phyloP scores from a whole-genome alignment of 768 basidiomycete species.

The Hypholoma fasciculare region DNA sequence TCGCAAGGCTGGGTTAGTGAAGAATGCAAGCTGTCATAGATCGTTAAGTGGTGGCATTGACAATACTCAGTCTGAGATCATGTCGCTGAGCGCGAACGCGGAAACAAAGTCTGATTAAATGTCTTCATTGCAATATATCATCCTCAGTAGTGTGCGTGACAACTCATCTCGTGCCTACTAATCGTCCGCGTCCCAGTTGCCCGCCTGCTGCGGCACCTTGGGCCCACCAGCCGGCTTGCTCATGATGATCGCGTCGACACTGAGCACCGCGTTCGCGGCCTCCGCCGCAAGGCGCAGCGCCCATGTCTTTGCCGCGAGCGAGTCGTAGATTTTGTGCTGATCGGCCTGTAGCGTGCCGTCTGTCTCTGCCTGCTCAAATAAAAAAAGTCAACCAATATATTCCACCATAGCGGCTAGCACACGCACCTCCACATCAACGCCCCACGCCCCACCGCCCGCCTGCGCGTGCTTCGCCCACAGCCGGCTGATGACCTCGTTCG shows the following conservation, averaged over 20 bases:
- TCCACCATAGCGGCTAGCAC: neutral
- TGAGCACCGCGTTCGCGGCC: conserved; percentile 86
- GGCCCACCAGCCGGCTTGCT: conserved; percentile 91
- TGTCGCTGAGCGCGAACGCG: neutral
- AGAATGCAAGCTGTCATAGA: too few relatives aligned
- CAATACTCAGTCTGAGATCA: too few relatives aligned
- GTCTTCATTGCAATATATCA: neutral
- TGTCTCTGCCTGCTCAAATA: conserved; percentile 56
- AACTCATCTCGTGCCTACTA: conserved; percentile 15
- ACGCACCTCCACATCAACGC: conserved; percentile 86
- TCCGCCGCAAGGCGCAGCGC: conserved; percentile 90
- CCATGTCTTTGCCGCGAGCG: conserved; percentile 90
- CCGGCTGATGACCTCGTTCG: conserved; percentile 87
- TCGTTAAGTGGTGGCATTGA: too few relatives aligned
- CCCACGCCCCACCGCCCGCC: conserved; percentile 72
- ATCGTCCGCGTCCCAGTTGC: conserved; percentile 86
- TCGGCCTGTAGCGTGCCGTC: conserved; percentile 74
- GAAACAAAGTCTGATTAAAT: neutral
- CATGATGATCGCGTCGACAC: conserved; percentile 98
- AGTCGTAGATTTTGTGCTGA: conserved; percentile 74
- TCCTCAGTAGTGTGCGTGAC: neutral
- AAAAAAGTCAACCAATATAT: neutral
- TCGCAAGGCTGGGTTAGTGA: too few relatives aligned
- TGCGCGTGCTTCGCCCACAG: conserved; percentile 90
- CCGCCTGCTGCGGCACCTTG: conserved; percentile 83